Evolutionary conservation across 1,284 basidiomycete genomes (phyloP).

Genomic region (Irpex lacteus): DNA sequence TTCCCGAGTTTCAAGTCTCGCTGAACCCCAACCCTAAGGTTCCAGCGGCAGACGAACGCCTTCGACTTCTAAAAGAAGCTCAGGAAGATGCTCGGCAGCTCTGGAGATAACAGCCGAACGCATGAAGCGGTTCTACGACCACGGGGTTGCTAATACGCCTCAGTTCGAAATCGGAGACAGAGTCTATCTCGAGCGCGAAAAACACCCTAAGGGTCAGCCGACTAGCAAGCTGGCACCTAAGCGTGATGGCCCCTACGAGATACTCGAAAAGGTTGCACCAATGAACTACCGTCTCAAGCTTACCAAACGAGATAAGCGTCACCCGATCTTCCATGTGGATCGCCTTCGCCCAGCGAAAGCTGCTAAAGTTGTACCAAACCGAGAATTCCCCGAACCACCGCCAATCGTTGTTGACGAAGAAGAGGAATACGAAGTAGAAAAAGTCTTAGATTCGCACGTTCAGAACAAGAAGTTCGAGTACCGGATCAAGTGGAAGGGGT

Average conservation of each 20-base stretch:
- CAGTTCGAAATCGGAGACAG: neutral
- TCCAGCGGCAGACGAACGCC: neutral
- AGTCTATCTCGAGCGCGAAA: neutral
- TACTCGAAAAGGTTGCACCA: neutral
- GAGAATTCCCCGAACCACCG: neutral
- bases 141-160: neutral
- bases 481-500: constrained; percentile 11
- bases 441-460: neutral
- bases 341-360: neutral
- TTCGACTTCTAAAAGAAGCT: neutral
- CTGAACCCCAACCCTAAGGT: neutral
- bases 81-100: neutral
- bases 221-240: neutral
- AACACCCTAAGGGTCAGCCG: neutral
- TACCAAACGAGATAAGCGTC: neutral
- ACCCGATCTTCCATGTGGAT: neutral
- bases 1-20: neutral
- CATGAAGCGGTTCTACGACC: neutral
- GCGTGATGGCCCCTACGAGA: neutral
- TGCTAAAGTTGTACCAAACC: neutral
- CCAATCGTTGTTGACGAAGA: neutral
- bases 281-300: neutral
- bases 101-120: neutral
- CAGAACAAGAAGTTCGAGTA: neutral
- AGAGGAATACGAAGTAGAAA: neutral